A percentile compares a stretch with the other conserved stretches of the same genome.
Conservation (phyloP, 176 grass and related monocot species). For the Hsuehochloa calcarea region DNA sequence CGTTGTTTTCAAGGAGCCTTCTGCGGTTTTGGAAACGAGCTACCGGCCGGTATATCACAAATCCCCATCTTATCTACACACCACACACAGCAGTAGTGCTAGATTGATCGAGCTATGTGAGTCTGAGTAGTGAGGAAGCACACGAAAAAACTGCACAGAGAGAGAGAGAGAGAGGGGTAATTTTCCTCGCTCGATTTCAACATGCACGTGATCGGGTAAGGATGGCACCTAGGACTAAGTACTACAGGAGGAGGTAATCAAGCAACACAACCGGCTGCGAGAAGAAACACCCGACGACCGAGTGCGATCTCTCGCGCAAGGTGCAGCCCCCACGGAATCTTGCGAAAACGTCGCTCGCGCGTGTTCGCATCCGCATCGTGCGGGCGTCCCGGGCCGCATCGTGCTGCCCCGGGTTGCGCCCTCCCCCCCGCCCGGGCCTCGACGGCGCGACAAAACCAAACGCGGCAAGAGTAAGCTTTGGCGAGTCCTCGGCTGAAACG, state of each 20-base stretch:
- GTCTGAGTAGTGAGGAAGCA: too few relatives aligned
- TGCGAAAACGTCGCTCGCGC: not conserved
- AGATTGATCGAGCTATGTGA: not conserved
- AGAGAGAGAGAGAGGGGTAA: not conserved
- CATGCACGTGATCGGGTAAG: too few relatives aligned
- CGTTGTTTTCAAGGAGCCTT: not conserved
- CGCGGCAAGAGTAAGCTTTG: not conserved
- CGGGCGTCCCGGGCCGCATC: conserved; percentile 6
- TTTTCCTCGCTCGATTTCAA: too few relatives aligned
- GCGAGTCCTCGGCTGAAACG: too few relatives aligned
- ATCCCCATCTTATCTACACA: not conserved
- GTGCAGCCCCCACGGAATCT: not conserved
- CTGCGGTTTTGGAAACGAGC: not conserved
- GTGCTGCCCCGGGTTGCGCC: conserved; percentile 21
- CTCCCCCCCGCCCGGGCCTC: conserved; percentile 31
- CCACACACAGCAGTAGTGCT: not conserved
- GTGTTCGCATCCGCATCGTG: not conserved
- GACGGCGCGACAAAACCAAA: not conserved
- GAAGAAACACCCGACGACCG: not conserved
- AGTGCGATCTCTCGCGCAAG: not conserved
- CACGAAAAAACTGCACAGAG: too few relatives aligned
- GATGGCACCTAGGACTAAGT: too few relatives aligned
- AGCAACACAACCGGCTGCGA: not conserved
- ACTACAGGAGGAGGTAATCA: too few relatives aligned
- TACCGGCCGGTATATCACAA: not conserved